A percentile compares a stretch with the other conserved stretches of the same genome.
These are phyloP conservation scores for Myriosclerotinia scirpicola DNA, from an alignment of 2,329 filamentous ascomycete genomes.

Conservation along the genomic window DNA sequence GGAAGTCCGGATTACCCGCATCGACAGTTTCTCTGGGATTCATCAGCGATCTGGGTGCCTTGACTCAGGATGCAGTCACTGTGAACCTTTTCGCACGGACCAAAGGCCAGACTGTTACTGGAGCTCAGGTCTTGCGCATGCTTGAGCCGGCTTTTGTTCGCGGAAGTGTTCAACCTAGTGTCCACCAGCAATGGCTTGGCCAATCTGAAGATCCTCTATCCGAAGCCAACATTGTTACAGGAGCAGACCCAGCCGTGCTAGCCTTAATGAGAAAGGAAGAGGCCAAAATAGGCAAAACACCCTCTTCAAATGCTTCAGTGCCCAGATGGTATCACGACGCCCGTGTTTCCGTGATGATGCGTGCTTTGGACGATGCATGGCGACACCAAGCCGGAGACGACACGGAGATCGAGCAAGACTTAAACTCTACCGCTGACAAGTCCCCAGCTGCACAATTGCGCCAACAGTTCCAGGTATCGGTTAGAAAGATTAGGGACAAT, in stretches of 20 bases:
- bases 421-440: background rate
- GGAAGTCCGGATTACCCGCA: slow-evolving; percentile 1
- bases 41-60: slow-evolving; percentile 8
- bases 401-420: background rate
- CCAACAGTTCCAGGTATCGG: background rate
- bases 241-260: background rate
- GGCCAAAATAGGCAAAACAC: background rate
- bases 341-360: slow-evolving; percentile 3
- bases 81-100: slow-evolving; percentile 5
- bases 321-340: slow-evolving; percentile 11
- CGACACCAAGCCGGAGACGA: slow-evolving; percentile 3
- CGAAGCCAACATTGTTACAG: slow-evolving; percentile 10
- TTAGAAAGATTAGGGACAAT: background rate
- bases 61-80: background rate
- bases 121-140: too few species aligned
- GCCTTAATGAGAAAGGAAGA: background rate
- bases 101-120: slow-evolving; percentile 1
- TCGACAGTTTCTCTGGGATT: background rate
- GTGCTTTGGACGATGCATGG: slow-evolving; percentile 10
- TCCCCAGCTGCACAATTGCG: slow-evolving; percentile 3
- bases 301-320: background rate
- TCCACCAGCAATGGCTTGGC: background rate
- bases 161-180: background rate
- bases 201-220: slow-evolving; percentile 5
- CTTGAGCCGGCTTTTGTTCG: slow-evolving; percentile 4